Evolutionary conservation across 208 protist genomes (phyloP).

Genomic region (Leptomonas seymouri): DNA sequence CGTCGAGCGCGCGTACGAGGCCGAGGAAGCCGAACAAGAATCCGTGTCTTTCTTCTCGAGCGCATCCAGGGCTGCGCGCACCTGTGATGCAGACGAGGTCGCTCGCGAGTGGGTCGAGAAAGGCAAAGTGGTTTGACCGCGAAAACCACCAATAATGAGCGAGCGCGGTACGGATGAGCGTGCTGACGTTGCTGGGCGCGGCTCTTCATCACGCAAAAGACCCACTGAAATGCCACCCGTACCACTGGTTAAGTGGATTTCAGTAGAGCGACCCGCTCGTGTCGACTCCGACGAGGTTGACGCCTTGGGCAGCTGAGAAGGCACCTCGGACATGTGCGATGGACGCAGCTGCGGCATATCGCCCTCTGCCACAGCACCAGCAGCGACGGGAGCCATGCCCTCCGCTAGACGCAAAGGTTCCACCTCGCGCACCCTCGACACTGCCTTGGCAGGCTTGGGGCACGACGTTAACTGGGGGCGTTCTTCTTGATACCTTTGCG

Average conservation of each 20-base stretch:
- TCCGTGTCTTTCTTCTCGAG: not conserved
- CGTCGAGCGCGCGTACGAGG: not conserved
- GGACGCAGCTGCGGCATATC: conserved; percentile 22
- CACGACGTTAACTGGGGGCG: not conserved
- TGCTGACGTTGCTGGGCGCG: conserved; percentile 3
- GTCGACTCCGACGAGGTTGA: not conserved
- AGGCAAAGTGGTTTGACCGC: not conserved
- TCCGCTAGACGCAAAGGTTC: not conserved
- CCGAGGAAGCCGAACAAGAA: not conserved
- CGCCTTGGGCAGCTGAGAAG: not conserved
- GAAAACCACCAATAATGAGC: not conserved
- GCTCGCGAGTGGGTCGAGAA: not conserved
- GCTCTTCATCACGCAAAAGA: not conserved
- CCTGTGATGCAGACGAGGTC: conserved; percentile 9
- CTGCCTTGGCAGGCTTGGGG: not conserved
- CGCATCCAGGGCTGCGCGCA: conserved; percentile 5
- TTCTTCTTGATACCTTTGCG: not conserved
- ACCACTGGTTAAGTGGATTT: conserved; percentile 10
- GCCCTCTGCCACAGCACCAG: not conserved
- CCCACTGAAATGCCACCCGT: not conserved
- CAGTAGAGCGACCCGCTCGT: not conserved
- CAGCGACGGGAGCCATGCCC: not conserved
- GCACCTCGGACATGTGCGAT: conserved; percentile 8
- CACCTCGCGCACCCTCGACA: not conserved
- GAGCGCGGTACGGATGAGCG: conserved; percentile 10